Conservation (phyloP, 169 alveolate genomes). For the Eimeria praecox region DNA sequence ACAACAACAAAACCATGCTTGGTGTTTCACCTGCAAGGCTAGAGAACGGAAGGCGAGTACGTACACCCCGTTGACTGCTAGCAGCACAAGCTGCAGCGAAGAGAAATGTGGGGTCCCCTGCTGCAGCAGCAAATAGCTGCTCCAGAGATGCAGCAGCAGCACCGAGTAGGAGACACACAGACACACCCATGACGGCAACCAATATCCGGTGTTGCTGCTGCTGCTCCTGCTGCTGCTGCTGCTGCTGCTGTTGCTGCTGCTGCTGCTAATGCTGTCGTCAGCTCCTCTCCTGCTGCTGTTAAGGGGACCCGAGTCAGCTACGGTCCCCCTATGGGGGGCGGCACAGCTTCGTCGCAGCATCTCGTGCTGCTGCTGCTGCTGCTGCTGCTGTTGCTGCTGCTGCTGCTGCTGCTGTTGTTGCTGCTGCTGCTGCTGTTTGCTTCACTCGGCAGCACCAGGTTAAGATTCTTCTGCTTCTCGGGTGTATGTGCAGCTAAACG, state of each 20-base stretch:
- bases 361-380: background rate
- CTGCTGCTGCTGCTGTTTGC: background rate
- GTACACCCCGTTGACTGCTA: slow-evolving; percentile 42
- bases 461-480: background rate
- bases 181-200: slow-evolving; percentile 33
- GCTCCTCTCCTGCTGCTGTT: background rate
- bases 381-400: slow-evolving; percentile 16
- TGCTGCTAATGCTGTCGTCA: background rate
- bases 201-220: slow-evolving; percentile 3
- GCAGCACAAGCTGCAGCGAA: slow-evolving; percentile 23
- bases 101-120: slow-evolving; percentile 12
- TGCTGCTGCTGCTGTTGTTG: slow-evolving; percentile 2
- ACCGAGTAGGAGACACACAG: background rate
- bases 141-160: slow-evolving; percentile 8
- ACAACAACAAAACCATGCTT: background rate
- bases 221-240: slow-evolving; percentile 40
- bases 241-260: slow-evolving; percentile 29
- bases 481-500: slow-evolving; percentile 10
- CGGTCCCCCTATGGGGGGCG: slow-evolving; percentile 30
- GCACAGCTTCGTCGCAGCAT: slow-evolving; percentile 13
- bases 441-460: background rate
- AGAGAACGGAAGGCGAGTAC: slow-evolving; percentile 44
- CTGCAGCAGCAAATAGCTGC: slow-evolving; percentile 41
- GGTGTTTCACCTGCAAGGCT: background rate
- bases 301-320: background rate